These are phyloP conservation scores for Pseudogymnoascus sp. DNA, from an alignment of 2,329 filamentous ascomycete genomes.

Conservation along the genomic window DNA sequence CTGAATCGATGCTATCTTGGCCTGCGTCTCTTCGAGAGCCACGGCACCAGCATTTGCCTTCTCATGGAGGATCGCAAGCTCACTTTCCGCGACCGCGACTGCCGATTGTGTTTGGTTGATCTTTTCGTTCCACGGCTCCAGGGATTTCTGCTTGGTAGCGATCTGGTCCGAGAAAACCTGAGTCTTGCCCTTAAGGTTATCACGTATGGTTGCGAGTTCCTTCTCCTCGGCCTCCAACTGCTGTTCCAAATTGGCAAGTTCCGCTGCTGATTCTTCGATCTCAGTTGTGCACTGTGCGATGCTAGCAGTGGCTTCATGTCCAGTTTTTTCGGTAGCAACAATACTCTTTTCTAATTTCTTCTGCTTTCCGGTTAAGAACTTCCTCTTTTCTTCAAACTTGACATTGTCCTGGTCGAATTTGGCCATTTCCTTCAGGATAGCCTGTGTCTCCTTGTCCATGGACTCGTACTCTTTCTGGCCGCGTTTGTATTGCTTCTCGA, in stretches of 20 bases:
- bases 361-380: slow-evolving; percentile 82
- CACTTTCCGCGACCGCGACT: slow-evolving; percentile 89
- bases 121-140: slow-evolving; percentile 95
- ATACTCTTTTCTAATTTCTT: slow-evolving; percentile 93
- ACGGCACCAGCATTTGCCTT: slow-evolving; percentile 81
- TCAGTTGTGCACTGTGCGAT: slow-evolving; percentile 72
- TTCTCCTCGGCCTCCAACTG: slow-evolving; percentile 71
- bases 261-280: slow-evolving; percentile 65
- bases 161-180: slow-evolving; percentile 92
- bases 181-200: slow-evolving; percentile 88
- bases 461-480: slow-evolving; percentile 76
- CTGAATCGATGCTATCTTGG: slow-evolving; percentile 67
- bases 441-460: slow-evolving; percentile 74
- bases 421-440: slow-evolving; percentile 74
- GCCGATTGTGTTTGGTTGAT: slow-evolving; percentile 93
- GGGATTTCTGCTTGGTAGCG: slow-evolving; percentile 78
- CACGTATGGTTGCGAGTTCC: slow-evolving; percentile 74
- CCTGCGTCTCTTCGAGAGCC: slow-evolving; percentile 72
- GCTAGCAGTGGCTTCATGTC: slow-evolving; percentile 65
- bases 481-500: slow-evolving; percentile 76
- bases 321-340: slow-evolving; percentile 64
- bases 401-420: slow-evolving; percentile 95
- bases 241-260: slow-evolving; percentile 68
- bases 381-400: slow-evolving; percentile 96
- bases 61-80: slow-evolving; percentile 84